Base-by-base conservation (phyloP, 495 filamentous ascomycete genomes). In the Penicillium canariense region DNA sequence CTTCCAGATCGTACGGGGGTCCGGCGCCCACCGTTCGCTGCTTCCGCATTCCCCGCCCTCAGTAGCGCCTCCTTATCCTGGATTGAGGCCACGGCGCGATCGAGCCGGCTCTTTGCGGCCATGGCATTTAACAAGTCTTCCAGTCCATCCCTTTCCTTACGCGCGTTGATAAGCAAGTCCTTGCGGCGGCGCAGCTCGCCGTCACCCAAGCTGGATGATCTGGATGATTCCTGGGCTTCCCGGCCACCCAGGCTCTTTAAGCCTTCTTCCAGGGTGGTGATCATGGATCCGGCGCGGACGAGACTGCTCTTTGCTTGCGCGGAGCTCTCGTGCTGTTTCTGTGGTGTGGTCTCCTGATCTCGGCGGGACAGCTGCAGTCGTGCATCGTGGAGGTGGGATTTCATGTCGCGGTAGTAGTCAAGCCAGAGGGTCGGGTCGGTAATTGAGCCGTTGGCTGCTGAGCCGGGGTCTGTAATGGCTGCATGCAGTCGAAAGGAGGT, bases 401-500 rank as follows among this genome's bases (percentile, higher is more conserved):
- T 97, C 74, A 96, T 78, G 65, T 96, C 88, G 8, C 85, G 75
- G 62, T 93, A 87, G 53, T 87, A 78, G 64, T 97, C 95, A 31
- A 96, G 75, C 94, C 94, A 98, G 2, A 88, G 80, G 0, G 81
- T 80, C 9, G 92, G 86, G 63, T 97, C 91, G 10, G 80, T 84
- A 22, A 89, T 83, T 31, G 80, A 54, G 51, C 71, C 56, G 49
- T 74, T 61, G 39, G 65, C 68, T 23, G 71, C 71, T 30, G 74
- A 70, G n/a, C 78, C 73, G 18, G 78, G 73, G 11, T 79, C 67
- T 23, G 70, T 70, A 44, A 74, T 68, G 6, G 72, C 68, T 27
- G 70, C 68, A 50, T 81, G 77, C 28, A 74, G 67, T 47, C 60
- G 69, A 17, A 71, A 43, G 34, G 64, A 67, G 8, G 69, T 69